Conservation (phyloP, 306 rosid genomes). For the Glycine latifolia region DNA sequence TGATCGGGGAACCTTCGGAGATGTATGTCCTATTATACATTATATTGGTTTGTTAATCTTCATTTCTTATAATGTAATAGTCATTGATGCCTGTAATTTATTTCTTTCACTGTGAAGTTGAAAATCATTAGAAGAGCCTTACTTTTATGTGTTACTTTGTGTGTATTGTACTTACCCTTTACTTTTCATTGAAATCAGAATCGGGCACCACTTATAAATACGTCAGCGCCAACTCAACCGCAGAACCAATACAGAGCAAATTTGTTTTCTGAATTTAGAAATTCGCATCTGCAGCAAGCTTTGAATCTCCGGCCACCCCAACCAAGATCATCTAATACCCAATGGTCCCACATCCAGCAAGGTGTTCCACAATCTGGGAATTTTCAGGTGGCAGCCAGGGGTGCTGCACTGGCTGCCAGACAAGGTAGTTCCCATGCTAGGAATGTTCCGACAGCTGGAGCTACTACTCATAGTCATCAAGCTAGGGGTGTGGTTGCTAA, state of each 20-base stretch:
- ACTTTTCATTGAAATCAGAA: conserved; percentile 58
- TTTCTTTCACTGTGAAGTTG: neutral
- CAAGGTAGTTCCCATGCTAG: conserved; percentile 54
- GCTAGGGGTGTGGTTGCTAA: conserved; percentile 42
- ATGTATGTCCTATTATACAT: neutral
- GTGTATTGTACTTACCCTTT: conserved; percentile 16
- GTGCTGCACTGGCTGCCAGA: conserved; percentile 44
- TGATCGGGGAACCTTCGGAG: neutral
- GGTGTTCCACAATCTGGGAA: conserved; percentile 44
- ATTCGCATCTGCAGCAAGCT: conserved; percentile 72
- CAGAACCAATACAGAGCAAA: conserved; percentile 45
- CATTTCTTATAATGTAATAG: conserved; percentile 9
- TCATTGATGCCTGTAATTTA: neutral
- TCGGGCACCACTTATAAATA: conserved; percentile 49
- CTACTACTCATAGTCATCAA: conserved; percentile 51
- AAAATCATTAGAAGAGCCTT: conserved; percentile 32
- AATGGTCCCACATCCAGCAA: conserved; percentile 50
- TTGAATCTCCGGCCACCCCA: conserved; percentile 50
- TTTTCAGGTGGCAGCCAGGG: conserved; percentile 40
- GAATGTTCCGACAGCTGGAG: conserved; percentile 51
- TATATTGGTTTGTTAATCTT: conserved; percentile 15
- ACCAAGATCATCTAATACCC: conserved; percentile 46
- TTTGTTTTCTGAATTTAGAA: conserved; percentile 45
- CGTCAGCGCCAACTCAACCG: conserved; percentile 49
- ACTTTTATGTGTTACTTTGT: conserved; percentile 21